Evolutionary conservation across 306 rosid genomes (phyloP).

Genomic region (Urtica urens): DNA sequence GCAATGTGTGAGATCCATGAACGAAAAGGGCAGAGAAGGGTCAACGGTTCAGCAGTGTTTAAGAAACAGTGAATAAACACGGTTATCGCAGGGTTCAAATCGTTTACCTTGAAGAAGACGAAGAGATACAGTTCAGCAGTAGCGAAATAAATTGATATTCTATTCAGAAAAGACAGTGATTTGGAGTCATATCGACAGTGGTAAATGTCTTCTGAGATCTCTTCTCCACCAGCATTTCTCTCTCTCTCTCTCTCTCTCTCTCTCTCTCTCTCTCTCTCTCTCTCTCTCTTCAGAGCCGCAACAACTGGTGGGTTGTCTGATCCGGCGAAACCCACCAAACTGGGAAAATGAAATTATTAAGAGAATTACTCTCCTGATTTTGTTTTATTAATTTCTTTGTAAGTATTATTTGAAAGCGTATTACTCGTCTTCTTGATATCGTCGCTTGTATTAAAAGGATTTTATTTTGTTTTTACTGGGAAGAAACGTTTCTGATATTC

Average conservation of each 20-base stretch:
- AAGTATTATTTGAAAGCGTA: too few species aligned
- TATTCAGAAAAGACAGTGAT: constrained; percentile 34
- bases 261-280: constrained; percentile 26
- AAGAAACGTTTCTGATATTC: too few species aligned
- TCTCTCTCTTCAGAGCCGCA: constrained; percentile 56
- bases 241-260: constrained; percentile 12
- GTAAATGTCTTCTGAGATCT: constrained; percentile 51
- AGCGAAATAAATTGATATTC: constrained; percentile 28
- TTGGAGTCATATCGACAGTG: constrained; percentile 21
- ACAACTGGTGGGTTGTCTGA: constrained; percentile 88
- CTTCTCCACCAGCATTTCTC: constrained; percentile 38
- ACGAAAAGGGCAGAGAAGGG: constrained; percentile 3
- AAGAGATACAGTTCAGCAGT: background rate
- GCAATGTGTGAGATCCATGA: constrained; percentile 43
- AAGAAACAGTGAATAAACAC: background rate
- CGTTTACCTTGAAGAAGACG: constrained; percentile 32
- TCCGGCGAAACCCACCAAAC: constrained; percentile 81
- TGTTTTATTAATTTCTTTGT: too few species aligned
- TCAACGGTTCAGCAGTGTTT: constrained; percentile 1
- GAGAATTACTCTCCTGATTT: background rate
- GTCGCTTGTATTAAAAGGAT: too few species aligned
- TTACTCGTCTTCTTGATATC: too few species aligned
- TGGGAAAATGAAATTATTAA: background rate
- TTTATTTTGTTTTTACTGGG: too few species aligned
- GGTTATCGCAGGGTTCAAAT: background rate